These are phyloP conservation scores for Sisymbrium altissimum DNA, from an alignment of 345 rosid species.

Conservation along the genomic window DNA sequence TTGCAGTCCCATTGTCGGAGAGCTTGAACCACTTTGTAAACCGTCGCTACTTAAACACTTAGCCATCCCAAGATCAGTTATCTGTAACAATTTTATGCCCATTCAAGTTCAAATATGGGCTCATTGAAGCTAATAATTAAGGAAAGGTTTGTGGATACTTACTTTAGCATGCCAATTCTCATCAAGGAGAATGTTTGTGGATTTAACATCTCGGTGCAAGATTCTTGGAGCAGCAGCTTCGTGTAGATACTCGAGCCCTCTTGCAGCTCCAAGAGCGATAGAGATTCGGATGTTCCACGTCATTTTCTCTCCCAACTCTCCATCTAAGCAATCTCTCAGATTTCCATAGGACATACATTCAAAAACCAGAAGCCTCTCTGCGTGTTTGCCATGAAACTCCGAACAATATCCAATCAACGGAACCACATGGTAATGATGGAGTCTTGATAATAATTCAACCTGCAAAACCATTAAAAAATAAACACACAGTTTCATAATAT, in stretches of 20 bases:
- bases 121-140: not conserved
- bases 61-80: slow-evolving; percentile 99
- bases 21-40: slow-evolving; percentile 71
- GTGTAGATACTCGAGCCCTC: slow-evolving; percentile 97
- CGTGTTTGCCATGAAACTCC: slow-evolving; percentile 70
- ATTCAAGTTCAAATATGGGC: not conserved
- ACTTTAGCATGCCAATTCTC: slow-evolving; percentile 88
- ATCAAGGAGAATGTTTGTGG: slow-evolving; percentile 88
- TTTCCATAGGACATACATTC: slow-evolving; percentile 81
- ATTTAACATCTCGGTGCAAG: slow-evolving; percentile 94
- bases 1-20: slow-evolving; percentile 83
- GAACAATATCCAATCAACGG: slow-evolving; percentile 89
- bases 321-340: slow-evolving; percentile 81
- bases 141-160: slow-evolving; percentile 23
- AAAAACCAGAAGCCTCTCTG: slow-evolving; percentile 81
- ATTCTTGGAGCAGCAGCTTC: slow-evolving; percentile 99
- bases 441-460: slow-evolving; percentile 83
- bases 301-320: slow-evolving; percentile 56
- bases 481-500: not conserved
- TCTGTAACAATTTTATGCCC: slow-evolving; percentile 43
- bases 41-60: slow-evolving; percentile 81
- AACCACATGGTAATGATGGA: slow-evolving; percentile 93
- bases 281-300: slow-evolving; percentile 78
- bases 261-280: slow-evolving; percentile 94
- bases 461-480: slow-evolving; percentile 23